Evolutionary conservation across 495 filamentous ascomycete species (phyloP), one percentile per base, ranked within the genome.

Genomic region (Penicillium pulvis): DNA sequence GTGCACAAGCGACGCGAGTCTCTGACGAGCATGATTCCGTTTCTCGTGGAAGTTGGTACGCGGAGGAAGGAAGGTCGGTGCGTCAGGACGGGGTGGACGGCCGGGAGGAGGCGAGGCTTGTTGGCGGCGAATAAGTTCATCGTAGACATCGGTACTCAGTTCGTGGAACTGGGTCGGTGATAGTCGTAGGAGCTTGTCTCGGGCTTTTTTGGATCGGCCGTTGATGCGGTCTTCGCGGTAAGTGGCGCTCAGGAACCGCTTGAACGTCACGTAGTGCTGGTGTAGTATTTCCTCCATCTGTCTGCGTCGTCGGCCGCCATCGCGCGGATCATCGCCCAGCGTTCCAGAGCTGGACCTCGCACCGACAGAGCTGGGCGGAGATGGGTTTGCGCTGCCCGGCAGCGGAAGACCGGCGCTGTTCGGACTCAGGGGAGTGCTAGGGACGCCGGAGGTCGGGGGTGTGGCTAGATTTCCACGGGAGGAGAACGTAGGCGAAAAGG

Each of bases 111-210:
- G 79, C 78, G 79, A 63, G 35, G 85, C 79, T 64, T 85, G 81
- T 71, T 97, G 91, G 57, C 94, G 85, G 36, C 94, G 90, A 59
- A 94, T 82, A 44, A 97, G 78, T 73, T 98, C 94, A 72, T 98
- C 94, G 73, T 92, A 98, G 33, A 98, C 94, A 71, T 98, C 94
- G 20, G 93, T 98, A 68, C 91, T 96, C 20, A 98, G 80, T 76
- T 98, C 94, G 69, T 96, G 90, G 70, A 98, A 98, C 69, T 98
- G 94, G 24, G 93, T 91, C 10, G 87, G 78, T 1, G 92, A 95
- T 36, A 98, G 78, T 47, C 93, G 84, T 50, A 97, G 82, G 45
- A 98, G 79, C 76, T 98, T 98, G 73, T 97, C 94, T 51, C 91
- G 84, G 42, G 94, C 94, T 70, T 89, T 88, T 73, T 93, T 96